phyloP scores from a whole-genome alignment of 805 yeast species.

The Saturnispora hagleri region DNA sequence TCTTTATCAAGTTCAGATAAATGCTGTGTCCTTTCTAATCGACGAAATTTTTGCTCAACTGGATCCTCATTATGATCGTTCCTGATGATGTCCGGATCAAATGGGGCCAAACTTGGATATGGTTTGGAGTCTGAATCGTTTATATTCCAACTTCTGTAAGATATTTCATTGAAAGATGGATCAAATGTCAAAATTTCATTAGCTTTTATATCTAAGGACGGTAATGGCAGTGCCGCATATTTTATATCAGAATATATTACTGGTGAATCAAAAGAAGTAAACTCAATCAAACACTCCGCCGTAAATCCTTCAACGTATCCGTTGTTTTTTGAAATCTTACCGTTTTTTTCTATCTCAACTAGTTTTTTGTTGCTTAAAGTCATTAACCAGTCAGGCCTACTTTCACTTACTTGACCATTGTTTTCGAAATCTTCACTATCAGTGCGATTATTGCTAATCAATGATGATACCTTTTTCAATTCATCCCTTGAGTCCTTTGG shows the following conservation, averaged over 20 bases:
- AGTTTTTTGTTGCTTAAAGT: constrained; percentile 40
- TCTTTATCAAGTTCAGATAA: constrained; percentile 72
- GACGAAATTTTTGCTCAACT: constrained; percentile 78
- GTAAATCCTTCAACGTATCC: neutral
- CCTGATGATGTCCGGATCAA: constrained; percentile 57
- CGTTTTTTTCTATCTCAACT: constrained; percentile 29
- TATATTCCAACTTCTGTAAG: constrained; percentile 15
- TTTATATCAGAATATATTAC: constrained; percentile 56
- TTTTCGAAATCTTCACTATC: neutral
- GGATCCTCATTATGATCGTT: constrained; percentile 53
- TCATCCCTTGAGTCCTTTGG: neutral
- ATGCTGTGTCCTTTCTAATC: constrained; percentile 75
- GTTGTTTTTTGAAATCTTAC: constrained; percentile 8
- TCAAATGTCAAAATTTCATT: constrained; percentile 16
- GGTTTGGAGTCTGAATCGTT: neutral
- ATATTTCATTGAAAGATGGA: constrained; percentile 20
- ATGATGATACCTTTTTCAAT: neutral
- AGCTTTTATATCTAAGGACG: constrained; percentile 17
- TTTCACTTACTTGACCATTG: constrained; percentile 13
- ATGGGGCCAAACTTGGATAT: constrained; percentile 28
- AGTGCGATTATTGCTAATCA: neutral
- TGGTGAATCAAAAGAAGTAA: constrained; percentile 62
- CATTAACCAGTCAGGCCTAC: constrained; percentile 59
- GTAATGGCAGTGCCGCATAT: constrained; percentile 28
- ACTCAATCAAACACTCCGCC: constrained; percentile 32